Conservation (phyloP, 1,284 basidiomycete species). For the Leccinum fuscescens region DNA sequence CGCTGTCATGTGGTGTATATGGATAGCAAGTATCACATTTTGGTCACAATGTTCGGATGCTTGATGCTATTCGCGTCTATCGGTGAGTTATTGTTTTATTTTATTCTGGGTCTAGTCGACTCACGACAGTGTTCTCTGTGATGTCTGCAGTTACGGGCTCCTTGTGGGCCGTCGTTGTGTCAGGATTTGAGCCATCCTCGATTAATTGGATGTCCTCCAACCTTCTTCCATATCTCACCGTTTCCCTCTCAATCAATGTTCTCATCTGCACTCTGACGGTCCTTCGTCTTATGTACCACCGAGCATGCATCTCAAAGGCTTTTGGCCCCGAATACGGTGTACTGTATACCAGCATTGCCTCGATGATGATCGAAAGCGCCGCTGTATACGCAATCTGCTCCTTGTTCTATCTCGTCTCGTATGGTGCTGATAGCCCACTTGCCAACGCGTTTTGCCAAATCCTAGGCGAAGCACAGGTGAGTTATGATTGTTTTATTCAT, state of each 20-base stretch:
- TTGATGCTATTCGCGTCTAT: constrained; percentile 28
- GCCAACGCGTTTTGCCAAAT: constrained; percentile 33
- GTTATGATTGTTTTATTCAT: background rate
- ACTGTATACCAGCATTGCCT: constrained; percentile 29
- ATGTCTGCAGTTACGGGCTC: constrained; percentile 26
- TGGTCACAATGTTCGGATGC: constrained; percentile 20
- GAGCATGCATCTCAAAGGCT: constrained; percentile 27
- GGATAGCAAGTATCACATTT: constrained; percentile 25
- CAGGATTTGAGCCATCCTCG: constrained; percentile 15
- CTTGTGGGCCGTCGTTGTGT: constrained; percentile 30
- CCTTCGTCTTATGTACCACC: constrained; percentile 31
- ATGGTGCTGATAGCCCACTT: constrained; percentile 19
- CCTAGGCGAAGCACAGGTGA: constrained; percentile 33
- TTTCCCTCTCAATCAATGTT: constrained; percentile 35
- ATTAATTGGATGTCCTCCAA: constrained; percentile 32
- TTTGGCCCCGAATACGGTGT: constrained; percentile 30
- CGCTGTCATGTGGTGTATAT: constrained; percentile 35
- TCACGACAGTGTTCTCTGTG: background rate
- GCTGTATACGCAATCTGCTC: constrained; percentile 30
- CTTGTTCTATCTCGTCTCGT: constrained; percentile 31
- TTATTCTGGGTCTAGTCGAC: background rate
- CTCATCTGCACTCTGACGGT: constrained; percentile 30
- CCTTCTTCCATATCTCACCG: constrained; percentile 29
- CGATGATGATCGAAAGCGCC: constrained; percentile 33
- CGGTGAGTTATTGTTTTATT: constrained; percentile 12